Evolutionary conservation across 345 rosid genomes (phyloP), one percentile per base, ranked within the genome.

Genomic region (Balakata baccata): DNA sequence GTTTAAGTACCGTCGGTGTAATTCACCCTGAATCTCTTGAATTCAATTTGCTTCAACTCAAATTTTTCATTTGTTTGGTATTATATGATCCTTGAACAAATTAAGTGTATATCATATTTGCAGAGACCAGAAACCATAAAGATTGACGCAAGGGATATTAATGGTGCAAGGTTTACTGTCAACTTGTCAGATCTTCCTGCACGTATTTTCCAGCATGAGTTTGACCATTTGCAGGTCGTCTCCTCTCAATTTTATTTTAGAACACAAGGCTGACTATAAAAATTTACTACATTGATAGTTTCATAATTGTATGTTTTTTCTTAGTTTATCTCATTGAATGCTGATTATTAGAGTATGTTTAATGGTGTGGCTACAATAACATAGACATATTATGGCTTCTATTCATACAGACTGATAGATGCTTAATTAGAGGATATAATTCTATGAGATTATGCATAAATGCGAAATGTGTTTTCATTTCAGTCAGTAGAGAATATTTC

Each of bases 151-250:
- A 86, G 60, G 78, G 96, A 92, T 66, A 78, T 92, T 34, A 83
- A 64, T 72, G 99, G 98, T 69, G 85, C 84, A 34, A 92, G 67
- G 75, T 95, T 91, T 85, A 74, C 83, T 45, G 78, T 95, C 70
- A 87, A 75, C 76, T 84, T 92, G 72, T 87, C 97, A 0, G 97
- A 82, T 78, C 89, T 95, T 84, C 88, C 92, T 64, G 94, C 93
- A 72, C 84, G 99, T 64, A 86, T 92, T 78, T 95, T 95, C 80
- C 99, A 92, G 78, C 99, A 92, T 73, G 99, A 95, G 81, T 95
- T 86, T 62, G 99, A 95, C 75, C 98, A 95, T 84, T 78, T 95
- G 59, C 86, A 89, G 97, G 98, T 95, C 64, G 0, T 66, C 16
- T 39, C 9, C 59, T 64, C 7, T 54, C 34, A 10, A 5, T 38